Evolutionary conservation across 2,329 filamentous ascomycete genomes (phyloP).

Genomic region (Sordariomycetes sp.): DNA sequence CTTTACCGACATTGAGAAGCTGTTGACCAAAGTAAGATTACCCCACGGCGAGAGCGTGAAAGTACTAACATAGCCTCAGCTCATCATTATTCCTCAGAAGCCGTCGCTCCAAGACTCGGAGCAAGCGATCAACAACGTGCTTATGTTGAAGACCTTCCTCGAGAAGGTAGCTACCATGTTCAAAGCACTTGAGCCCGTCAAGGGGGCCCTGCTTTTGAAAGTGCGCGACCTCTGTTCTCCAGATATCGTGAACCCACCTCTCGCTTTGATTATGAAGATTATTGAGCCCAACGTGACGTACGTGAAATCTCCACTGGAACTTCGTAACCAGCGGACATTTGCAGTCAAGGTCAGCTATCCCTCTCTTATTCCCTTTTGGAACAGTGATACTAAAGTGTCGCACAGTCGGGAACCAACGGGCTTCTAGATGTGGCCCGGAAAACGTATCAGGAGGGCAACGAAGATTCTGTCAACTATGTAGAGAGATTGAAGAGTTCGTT

Average conservation of each 20-base stretch:
- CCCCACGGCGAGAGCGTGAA: neutral
- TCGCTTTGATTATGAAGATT: conserved; percentile 49
- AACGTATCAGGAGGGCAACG: conserved; percentile 78
- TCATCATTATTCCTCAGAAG: conserved; percentile 63
- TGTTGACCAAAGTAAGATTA: conserved; percentile 52
- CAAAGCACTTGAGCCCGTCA: conserved; percentile 51
- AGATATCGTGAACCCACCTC: conserved; percentile 44
- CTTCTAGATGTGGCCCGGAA: conserved; percentile 80
- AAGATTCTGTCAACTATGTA: conserved; percentile 62
- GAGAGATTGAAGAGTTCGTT: conserved; percentile 48
- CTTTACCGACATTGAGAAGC: conserved; percentile 67
- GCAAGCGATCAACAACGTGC: conserved; percentile 72
- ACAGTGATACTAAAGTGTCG: conserved; percentile 6
- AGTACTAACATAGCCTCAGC: conserved; percentile 25
- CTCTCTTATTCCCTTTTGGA: neutral
- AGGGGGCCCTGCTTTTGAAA: conserved; percentile 48
- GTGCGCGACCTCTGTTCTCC: conserved; percentile 60
- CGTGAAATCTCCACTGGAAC: conserved; percentile 65
- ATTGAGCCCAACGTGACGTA: conserved; percentile 76
- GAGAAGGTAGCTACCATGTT: conserved; percentile 53
- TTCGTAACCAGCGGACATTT: conserved; percentile 82
- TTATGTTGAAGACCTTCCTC: conserved; percentile 77
- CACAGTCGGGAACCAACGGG: conserved; percentile 63
- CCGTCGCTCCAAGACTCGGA: conserved; percentile 57
- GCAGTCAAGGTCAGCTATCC: conserved; percentile 54